Conservation (phyloP, 768 basidiomycete species). For the Saitozyma podzolica region DNA sequence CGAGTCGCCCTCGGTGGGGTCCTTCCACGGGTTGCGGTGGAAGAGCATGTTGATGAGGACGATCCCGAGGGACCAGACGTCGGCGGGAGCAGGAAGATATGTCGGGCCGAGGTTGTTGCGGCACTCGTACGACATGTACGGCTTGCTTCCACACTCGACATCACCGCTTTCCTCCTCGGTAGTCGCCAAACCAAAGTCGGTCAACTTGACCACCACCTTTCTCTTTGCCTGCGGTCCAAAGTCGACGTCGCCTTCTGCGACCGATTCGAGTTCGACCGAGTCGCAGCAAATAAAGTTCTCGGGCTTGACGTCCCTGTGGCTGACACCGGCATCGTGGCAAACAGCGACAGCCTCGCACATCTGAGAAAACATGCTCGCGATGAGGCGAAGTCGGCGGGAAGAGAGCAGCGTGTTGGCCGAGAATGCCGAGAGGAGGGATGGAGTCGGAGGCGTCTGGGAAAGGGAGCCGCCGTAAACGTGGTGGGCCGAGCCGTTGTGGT, state of each 20-base stretch:
- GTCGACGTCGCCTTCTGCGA: slow-evolving; percentile 52
- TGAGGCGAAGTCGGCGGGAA: slow-evolving; percentile 81
- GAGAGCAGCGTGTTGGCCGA: slow-evolving; percentile 78
- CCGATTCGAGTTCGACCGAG: slow-evolving; percentile 43
- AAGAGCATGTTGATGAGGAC: slow-evolving; percentile 99
- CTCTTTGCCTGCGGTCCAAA: slow-evolving; percentile 61
- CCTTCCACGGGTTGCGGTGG: slow-evolving; percentile 97
- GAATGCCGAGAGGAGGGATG: slow-evolving; percentile 80
- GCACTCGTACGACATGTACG: slow-evolving; percentile 99
- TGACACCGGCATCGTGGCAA: slow-evolving; percentile 86
- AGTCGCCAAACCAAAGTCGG: slow-evolving; percentile 95
- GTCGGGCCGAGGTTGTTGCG: slow-evolving; percentile 94
- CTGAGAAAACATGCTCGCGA: slow-evolving; percentile 95
- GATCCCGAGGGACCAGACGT: slow-evolving; percentile 98
- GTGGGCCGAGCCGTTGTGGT: slow-evolving; percentile 31
- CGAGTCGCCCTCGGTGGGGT: slow-evolving; percentile 78
- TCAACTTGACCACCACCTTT: slow-evolving; percentile 91
- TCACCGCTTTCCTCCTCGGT: slow-evolving; percentile 84
- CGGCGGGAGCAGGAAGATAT: slow-evolving; percentile 90
- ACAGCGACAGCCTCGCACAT: slow-evolving; percentile 98
- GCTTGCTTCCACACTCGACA: slow-evolving; percentile 97
- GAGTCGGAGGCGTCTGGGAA: slow-evolving; percentile 70
- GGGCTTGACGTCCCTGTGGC: slow-evolving; percentile 97
- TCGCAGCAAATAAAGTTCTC: slow-evolving; percentile 67
- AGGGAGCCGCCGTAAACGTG: background rate